These are phyloP conservation scores for Alternaria sp. DNA, from an alignment of 2,329 filamentous ascomycete species.

Conservation along the genomic window DNA sequence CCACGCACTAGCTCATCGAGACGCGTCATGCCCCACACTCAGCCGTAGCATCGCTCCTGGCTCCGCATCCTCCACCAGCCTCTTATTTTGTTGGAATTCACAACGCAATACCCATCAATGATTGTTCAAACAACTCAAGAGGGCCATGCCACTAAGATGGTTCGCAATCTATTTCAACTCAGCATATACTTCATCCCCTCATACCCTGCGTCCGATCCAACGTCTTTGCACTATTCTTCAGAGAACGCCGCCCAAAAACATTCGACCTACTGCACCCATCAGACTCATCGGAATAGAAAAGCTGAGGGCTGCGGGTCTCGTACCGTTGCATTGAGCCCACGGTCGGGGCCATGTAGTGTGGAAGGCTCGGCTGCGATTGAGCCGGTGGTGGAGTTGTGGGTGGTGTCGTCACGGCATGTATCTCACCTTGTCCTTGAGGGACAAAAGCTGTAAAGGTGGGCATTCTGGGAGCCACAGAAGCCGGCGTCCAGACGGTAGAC, in stretches of 20 bases:
- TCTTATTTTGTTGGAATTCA: not conserved
- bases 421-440: not conserved
- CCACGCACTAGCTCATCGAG: conserved; percentile 2
- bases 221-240: conserved; percentile 1
- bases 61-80: not conserved
- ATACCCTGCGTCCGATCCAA: not conserved
- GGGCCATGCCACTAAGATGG: not conserved
- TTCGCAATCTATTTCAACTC: too few relatives aligned
- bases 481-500: not conserved
- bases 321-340: not conserved
- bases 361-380: not conserved
- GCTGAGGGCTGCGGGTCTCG: not conserved
- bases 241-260: not conserved
- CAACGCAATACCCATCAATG: not conserved
- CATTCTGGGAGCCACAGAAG: not conserved
- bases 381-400: not conserved
- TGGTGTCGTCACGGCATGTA: not conserved
- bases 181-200: not conserved
- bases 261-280: not conserved
- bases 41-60: not conserved
- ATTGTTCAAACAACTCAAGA: not conserved
- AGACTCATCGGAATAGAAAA: conserved; percentile 6
- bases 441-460: not conserved
- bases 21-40: conserved; percentile 14
- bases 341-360: not conserved